Evolutionary conservation across 139 green algal species (phyloP).

Genomic region (Microglena sp.): DNA sequence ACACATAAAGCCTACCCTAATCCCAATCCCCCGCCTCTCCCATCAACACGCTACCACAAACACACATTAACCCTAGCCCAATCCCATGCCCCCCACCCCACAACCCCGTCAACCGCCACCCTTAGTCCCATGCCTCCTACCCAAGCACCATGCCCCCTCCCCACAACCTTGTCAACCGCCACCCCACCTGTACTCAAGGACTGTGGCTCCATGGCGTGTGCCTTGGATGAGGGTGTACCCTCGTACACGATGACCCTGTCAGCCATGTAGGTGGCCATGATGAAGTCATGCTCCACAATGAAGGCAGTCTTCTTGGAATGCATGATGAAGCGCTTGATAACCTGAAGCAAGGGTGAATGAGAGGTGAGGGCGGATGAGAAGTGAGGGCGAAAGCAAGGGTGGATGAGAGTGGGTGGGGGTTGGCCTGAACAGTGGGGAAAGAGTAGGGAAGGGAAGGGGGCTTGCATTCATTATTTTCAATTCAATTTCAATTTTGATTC

Average conservation of each 20-base stretch:
- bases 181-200: constrained; percentile 60
- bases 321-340: constrained; percentile 99
- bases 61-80: too few relatives aligned
- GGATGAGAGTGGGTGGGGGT: background rate
- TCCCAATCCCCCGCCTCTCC: too few relatives aligned
- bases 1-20: too few relatives aligned
- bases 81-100: too few relatives aligned
- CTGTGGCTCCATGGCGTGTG: constrained; percentile 69
- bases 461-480: too few relatives aligned
- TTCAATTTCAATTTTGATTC: too few relatives aligned
- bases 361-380: background rate
- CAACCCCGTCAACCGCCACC: too few relatives aligned
- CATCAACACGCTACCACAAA: too few relatives aligned
- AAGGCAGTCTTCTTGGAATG: constrained; percentile 98
- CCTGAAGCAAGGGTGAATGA: constrained; percentile 44
- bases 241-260: constrained; percentile 97
- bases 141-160: too few relatives aligned
- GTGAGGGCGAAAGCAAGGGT: background rate
- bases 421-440: background rate
- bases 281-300: constrained; percentile 99
- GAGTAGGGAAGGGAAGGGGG: background rate
- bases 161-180: too few relatives aligned
- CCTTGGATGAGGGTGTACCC: constrained; percentile 68
- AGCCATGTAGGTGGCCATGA: constrained; percentile 99
- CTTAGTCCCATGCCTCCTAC: too few relatives aligned